Base-by-base conservation (phyloP, 2,329 filamentous ascomycete genomes). In the Monosporascus ibericus region DNA sequence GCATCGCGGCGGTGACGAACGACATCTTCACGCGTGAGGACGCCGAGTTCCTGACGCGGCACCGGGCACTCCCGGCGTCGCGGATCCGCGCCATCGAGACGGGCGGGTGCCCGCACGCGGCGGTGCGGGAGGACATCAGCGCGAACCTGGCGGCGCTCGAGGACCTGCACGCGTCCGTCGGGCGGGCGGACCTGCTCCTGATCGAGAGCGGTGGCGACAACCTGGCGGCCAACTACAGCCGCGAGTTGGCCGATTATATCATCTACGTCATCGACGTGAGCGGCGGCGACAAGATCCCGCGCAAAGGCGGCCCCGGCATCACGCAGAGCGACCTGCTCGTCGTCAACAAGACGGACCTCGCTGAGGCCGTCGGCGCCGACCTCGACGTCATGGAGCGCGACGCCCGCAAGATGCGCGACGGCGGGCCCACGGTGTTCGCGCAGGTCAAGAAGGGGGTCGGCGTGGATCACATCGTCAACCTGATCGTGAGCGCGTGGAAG, bases 21-120 rank as follows among this genome's bases (percentile, higher is more conserved):
- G 92, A 97, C 78, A 97, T 97, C 78, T 97, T 97, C 79, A 97
- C 92, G 22, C 87, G 88, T 59, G 94, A 99, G 75, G 94, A 99
- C 77, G 92, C 92, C 76, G 94, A 97, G 72, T 99, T 99, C 76
- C 85, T 99, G 25, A 95, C 90, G 54, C 85, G 85, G 52, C 81
- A 96, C 79, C 80, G 82, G 59, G 94, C 94, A 6, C 85, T 97
- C 0, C 87, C 92, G 0, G 80, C 92, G 5, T 71, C 80, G 27
- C 89, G 92, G 55, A 97, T 97, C 75, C 84, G 87, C 55, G 94
- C 94, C 66, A 97, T 99, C 71, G 94, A 99, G 74, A 99, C 94
- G 2, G 94, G 94, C 60, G 94, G 94, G 14, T 97, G 94, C 68
- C 94, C 94, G 0, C 94, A 99, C 75, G 94, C 94, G 55, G 94